These are phyloP conservation scores for Fusarium oligoseptatum DNA, from an alignment of 2,329 filamentous ascomycete genomes.

Conservation along the genomic window DNA sequence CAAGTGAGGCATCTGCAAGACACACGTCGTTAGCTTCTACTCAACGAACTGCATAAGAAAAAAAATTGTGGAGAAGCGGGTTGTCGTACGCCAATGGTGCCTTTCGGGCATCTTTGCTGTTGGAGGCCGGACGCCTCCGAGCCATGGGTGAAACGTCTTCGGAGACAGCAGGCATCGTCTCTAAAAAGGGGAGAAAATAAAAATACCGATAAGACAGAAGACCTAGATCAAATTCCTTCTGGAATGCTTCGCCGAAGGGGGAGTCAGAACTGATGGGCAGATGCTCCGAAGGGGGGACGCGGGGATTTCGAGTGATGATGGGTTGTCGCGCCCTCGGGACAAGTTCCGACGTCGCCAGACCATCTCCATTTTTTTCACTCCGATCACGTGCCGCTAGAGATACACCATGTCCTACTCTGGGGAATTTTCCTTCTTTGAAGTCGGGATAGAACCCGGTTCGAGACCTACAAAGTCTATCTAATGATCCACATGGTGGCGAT, in stretches of 20 bases:
- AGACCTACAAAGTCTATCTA: background rate
- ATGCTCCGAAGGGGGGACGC: constrained; percentile 23
- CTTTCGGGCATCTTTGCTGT: constrained; percentile 43
- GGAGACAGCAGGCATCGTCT: constrained; percentile 25
- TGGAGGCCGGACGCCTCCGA: constrained; percentile 41
- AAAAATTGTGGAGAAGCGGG: constrained; percentile 26
- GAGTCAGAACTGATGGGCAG: constrained; percentile 4
- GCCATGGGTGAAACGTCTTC: constrained; percentile 39
- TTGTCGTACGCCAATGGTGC: constrained; percentile 44
- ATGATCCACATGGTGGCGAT: constrained; percentile 5
- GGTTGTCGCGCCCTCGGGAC: constrained; percentile 35
- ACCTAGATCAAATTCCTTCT: constrained; percentile 2
- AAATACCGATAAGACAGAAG: background rate
- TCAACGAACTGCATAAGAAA: background rate
- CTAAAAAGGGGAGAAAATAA: background rate
- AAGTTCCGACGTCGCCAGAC: constrained; percentile 20
- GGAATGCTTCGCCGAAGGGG: constrained; percentile 27
- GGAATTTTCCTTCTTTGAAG: background rate
- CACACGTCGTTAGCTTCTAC: background rate
- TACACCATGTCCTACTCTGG: background rate
- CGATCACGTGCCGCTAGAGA: constrained; percentile 29
- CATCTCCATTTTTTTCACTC: constrained; percentile 8
- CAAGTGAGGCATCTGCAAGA: constrained; percentile 42
- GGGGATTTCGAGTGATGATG: constrained; percentile 28
- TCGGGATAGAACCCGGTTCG: constrained; percentile 24